These are phyloP conservation scores for Nicotiana otophora DNA, from an alignment of 257 asterid species.

Conservation along the genomic window DNA sequence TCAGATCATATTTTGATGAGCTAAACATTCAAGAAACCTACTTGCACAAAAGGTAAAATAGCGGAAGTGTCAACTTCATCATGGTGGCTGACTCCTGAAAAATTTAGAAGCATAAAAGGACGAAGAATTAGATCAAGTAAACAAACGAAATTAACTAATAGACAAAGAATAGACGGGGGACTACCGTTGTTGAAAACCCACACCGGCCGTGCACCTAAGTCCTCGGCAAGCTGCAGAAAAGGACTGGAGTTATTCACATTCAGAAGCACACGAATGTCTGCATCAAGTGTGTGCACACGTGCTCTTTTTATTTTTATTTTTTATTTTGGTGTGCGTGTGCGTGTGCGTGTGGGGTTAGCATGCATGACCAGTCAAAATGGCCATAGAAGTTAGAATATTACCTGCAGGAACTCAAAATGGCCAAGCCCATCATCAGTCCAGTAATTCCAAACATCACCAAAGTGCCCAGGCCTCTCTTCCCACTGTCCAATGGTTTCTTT, in stretches of 20 bases:
- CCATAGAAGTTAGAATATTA: conserved; percentile 9
- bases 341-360: neutral
- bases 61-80: conserved; percentile 75
- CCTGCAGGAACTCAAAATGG: conserved; percentile 90
- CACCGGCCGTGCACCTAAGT: conserved; percentile 75
- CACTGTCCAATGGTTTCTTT: conserved; percentile 92
- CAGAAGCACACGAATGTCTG: neutral
- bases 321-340: neutral
- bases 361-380: neutral
- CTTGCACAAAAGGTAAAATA: conserved; percentile 68
- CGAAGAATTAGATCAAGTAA: neutral
- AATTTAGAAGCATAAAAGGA: conserved; percentile 9
- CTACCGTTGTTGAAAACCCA: conserved; percentile 99
- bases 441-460: conserved; percentile 94
- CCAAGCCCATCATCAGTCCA: conserved; percentile 98
- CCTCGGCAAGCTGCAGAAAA: conserved; percentile 85
- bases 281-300: neutral
- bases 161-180: neutral
- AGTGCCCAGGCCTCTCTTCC: conserved; percentile 97
- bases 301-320: neutral
- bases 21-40: conserved; percentile 19
- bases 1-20: neutral
- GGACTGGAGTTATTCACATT: neutral
- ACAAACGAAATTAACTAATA: neutral
- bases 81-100: conserved; percentile 83